Percentiles rank a stretch among this genome's conserved stretches.
These are phyloP conservation scores for Coemansia guatemalensis DNA, from an alignment of 192 early-diverging fungal species.

Conservation along the genomic window DNA sequence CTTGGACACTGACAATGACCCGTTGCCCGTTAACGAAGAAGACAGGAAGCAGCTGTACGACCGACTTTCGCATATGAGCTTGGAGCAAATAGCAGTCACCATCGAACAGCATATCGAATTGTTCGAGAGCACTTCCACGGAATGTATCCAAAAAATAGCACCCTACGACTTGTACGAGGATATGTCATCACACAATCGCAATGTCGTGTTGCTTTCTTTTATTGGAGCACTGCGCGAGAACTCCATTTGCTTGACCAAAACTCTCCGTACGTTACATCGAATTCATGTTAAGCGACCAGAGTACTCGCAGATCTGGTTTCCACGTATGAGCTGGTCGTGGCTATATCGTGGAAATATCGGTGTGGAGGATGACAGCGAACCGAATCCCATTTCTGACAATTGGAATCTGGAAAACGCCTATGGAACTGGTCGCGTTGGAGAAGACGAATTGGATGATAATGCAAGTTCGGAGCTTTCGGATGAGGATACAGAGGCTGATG, in stretches of 20 bases:
- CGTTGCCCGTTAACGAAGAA: constrained; percentile 1
- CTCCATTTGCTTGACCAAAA: constrained; percentile 19
- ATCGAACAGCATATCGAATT: constrained; percentile 23
- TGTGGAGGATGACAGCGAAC: constrained; percentile 28
- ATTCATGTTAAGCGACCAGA: constrained; percentile 19
- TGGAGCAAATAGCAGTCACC: constrained; percentile 21
- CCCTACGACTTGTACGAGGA: constrained; percentile 23
- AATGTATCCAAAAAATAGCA: constrained; percentile 24
- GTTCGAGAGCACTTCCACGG: constrained; percentile 24
- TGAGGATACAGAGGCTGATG: neutral
- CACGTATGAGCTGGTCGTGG: constrained; percentile 36
- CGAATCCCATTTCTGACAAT: constrained; percentile 12
- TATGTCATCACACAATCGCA: constrained; percentile 14
- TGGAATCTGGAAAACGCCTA: constrained; percentile 35
- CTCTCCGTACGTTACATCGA: constrained; percentile 22
- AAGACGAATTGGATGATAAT: constrained; percentile 6
- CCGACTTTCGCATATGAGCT: constrained; percentile 11
- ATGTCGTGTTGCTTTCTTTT: constrained; percentile 40
- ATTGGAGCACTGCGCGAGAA: constrained; percentile 43
- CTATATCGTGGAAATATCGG: constrained; percentile 18
- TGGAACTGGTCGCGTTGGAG: constrained; percentile 1
- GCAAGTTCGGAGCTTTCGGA: constrained; percentile 4
- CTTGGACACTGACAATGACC: constrained; percentile 2
- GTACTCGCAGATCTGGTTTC: constrained; percentile 37
- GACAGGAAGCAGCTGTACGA: constrained; percentile 3